These are phyloP conservation scores for Solanum aculeatissimum DNA, from an alignment of 305 asterid genomes.

Conservation along the genomic window DNA sequence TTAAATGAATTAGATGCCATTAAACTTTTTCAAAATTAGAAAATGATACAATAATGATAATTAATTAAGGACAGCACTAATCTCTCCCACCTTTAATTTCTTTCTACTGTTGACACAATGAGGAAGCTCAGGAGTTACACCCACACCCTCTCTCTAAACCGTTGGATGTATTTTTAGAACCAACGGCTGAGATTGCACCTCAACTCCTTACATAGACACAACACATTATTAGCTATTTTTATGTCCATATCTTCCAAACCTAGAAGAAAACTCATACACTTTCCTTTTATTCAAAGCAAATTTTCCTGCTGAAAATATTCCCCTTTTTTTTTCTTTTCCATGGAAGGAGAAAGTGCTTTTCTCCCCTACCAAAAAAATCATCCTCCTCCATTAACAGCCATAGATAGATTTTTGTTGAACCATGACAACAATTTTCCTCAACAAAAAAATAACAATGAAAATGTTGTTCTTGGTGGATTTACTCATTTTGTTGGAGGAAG, in stretches of 20 bases:
- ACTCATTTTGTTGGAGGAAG: neutral
- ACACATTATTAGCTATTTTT: neutral
- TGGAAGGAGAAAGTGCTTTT: constrained; percentile 1
- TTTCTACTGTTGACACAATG: neutral
- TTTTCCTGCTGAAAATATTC: neutral
- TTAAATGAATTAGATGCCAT: neutral
- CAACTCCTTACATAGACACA: neutral
- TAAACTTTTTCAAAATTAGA: neutral
- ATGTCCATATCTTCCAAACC: neutral
- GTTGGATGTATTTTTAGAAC: neutral
- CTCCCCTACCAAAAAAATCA: neutral
- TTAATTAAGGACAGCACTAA: neutral
- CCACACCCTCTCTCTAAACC: neutral
- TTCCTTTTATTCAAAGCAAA: neutral
- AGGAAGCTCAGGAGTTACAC: constrained; percentile 3
- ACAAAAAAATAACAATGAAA: neutral
- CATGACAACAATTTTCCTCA: neutral
- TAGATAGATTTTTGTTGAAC: constrained; percentile 1
- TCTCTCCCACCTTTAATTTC: neutral
- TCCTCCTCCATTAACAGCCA: neutral
- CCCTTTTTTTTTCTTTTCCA: neutral
- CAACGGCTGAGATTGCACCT: neutral
- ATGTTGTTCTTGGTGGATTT: neutral
- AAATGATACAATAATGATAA: neutral
- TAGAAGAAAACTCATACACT: neutral